phyloP scores from a whole-genome alignment of 345 rosid species.

The Eucalyptus cladocalyx region DNA sequence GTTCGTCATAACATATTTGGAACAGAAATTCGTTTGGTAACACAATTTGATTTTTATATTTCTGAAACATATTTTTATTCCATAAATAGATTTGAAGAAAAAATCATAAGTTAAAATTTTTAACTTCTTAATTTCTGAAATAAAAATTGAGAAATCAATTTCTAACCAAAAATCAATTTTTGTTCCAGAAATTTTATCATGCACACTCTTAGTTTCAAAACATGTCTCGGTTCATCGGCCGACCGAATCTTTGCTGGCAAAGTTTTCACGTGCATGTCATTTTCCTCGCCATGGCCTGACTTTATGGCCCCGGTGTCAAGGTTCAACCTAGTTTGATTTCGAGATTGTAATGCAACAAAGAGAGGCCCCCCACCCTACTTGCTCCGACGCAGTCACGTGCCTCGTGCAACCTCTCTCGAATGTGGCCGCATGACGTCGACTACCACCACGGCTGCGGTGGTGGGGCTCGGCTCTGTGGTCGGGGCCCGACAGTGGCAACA shows the following conservation, averaged over 20 bases:
- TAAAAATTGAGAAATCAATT: too few relatives aligned
- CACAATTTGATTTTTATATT: too few relatives aligned
- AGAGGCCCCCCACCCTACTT: neutral
- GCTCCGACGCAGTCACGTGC: neutral
- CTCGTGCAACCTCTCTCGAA: neutral
- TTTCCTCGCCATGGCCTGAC: neutral
- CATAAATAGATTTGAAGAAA: too few relatives aligned
- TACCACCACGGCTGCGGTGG: neutral
- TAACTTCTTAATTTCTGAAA: too few relatives aligned
- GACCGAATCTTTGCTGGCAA: neutral
- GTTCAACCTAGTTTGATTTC: too few relatives aligned
- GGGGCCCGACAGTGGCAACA: neutral
- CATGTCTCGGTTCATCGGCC: neutral
- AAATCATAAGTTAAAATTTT: too few relatives aligned
- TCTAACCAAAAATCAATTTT: too few relatives aligned
- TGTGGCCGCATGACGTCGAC: neutral
- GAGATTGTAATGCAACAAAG: neutral
- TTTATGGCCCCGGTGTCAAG: too few relatives aligned
- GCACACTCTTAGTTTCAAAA: neutral
- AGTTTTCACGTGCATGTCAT: neutral
- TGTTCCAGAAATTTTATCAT: too few relatives aligned
- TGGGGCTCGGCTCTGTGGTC: neutral
- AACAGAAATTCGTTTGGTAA: too few relatives aligned
- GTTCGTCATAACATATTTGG: accelerated
- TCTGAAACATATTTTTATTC: too few relatives aligned